Evolutionary conservation across 2,329 filamentous ascomycete species (phyloP).

Genomic region (Aureobasidium lini): DNA sequence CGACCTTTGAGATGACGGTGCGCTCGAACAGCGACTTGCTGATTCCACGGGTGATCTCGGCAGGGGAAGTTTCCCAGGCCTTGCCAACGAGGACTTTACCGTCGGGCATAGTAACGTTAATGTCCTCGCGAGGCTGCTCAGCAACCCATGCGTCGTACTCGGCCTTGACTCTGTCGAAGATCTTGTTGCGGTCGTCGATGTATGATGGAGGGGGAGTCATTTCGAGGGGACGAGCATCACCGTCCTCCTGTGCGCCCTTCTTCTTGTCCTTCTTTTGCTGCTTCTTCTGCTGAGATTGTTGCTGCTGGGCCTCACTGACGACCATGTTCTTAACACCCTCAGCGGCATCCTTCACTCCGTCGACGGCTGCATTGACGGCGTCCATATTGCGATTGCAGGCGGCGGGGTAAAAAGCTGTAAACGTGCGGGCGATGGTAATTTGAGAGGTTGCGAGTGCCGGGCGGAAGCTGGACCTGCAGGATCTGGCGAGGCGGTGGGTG

Average conservation of each 20-base stretch:
- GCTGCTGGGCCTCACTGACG: constrained; percentile 31
- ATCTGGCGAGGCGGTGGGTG: not conserved
- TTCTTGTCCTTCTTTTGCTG: constrained; percentile 45
- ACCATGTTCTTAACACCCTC: constrained; percentile 55
- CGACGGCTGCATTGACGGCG: constrained; percentile 13
- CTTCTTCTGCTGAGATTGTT: constrained; percentile 26
- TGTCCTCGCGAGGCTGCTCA: constrained; percentile 63
- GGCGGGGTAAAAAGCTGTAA: constrained; percentile 9
- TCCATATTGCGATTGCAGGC: constrained; percentile 11
- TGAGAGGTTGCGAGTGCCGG: not conserved
- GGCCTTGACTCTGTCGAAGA: constrained; percentile 86
- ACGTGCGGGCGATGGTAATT: constrained; percentile 1
- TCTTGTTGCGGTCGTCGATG: constrained; percentile 71
- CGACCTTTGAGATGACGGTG: constrained; percentile 77
- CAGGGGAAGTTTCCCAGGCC: constrained; percentile 87
- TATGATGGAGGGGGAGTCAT: constrained; percentile 58
- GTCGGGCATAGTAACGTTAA: constrained; percentile 66
- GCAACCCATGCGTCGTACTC: constrained; percentile 70
- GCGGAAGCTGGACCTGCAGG: not conserved
- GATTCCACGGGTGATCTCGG: constrained; percentile 67
- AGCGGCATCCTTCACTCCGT: constrained; percentile 31
- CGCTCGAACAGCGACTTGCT: constrained; percentile 79
- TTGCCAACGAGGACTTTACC: constrained; percentile 66
- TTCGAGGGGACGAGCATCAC: constrained; percentile 39
- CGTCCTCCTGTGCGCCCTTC: constrained; percentile 29